Percentiles rank a stretch among this genome's conserved stretches.
Evolutionary conservation across 192 early-diverging fungal species (phyloP).

Genomic region (Jimgerdemannia flammicorona): DNA sequence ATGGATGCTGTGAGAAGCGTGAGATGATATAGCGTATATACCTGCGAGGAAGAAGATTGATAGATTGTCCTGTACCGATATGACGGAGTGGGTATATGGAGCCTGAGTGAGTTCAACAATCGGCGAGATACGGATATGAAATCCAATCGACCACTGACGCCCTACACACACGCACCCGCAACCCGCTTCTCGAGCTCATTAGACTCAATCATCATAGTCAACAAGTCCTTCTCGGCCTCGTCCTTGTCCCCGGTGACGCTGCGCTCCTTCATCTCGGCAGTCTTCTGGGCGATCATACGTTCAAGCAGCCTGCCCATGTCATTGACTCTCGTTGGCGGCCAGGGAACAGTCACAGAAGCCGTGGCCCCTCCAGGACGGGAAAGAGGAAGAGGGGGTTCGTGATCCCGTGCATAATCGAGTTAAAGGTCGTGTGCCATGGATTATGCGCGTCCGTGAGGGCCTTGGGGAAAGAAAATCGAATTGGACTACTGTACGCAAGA

Average conservation of each 20-base stretch:
- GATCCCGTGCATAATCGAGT: neutral
- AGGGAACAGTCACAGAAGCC: no score
- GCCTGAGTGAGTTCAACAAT: neutral
- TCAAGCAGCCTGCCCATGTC: no score
- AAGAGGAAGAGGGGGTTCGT: conserved; percentile 38
- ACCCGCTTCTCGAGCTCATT: neutral
- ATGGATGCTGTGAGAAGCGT: neutral
- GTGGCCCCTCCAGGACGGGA: conserved; percentile 31
- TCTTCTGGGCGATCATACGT: no score
- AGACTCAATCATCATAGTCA: no score
- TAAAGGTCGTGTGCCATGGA: no score
- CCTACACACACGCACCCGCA: neutral
- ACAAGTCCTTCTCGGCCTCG: no score
- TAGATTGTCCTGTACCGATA: conserved; percentile 8
- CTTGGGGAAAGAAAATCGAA: no score
- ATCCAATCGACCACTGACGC: neutral
- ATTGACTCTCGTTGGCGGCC: no score
- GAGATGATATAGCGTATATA: neutral
- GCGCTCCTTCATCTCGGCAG: no score
- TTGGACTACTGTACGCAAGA: neutral
- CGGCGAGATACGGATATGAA: neutral
- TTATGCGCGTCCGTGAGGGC: no score
- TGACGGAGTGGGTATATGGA: neutral
- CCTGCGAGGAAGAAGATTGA: conserved; percentile 14
- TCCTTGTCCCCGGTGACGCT: no score